Evolutionary conservation across 345 rosid species (phyloP).

Genomic region (Corchorus capsularis): DNA sequence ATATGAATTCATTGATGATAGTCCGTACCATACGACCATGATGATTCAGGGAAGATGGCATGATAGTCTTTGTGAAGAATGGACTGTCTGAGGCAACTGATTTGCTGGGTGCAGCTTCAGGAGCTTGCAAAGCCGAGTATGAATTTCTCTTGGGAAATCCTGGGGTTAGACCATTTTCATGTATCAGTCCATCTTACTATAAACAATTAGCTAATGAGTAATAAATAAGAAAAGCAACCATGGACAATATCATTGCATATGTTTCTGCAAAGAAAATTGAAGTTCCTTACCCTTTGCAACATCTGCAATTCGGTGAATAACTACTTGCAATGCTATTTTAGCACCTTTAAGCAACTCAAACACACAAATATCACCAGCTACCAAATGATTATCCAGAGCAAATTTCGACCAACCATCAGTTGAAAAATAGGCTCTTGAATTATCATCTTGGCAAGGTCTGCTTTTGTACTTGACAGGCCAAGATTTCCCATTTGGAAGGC

Average conservation of each 20-base stretch:
- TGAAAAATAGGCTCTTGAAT: neutral
- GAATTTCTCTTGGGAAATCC: neutral
- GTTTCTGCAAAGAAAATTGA: no score
- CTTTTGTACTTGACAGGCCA: neutral
- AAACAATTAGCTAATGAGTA: neutral
- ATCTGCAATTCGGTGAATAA: neutral
- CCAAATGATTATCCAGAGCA: slow-evolving; percentile 13
- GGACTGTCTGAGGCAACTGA: no score
- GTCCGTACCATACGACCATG: neutral
- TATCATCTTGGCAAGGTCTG: no score
- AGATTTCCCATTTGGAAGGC: no score
- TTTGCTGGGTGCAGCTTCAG: no score
- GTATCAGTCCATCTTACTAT: neutral
- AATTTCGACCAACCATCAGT: slow-evolving; percentile 14
- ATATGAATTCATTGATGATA: neutral
- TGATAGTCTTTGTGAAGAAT: no score
- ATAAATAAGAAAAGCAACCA: neutral
- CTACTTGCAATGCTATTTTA: neutral
- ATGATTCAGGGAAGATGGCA: no score
- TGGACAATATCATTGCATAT: neutral
- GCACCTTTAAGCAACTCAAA: neutral
- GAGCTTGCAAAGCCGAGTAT: no score
- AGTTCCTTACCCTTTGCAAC: neutral
- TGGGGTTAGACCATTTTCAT: neutral
- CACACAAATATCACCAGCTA: slow-evolving; percentile 24